These are phyloP conservation scores for Pichia sp. DNA, from an alignment of 1,139 yeast genomes.

Conservation along the genomic window DNA sequence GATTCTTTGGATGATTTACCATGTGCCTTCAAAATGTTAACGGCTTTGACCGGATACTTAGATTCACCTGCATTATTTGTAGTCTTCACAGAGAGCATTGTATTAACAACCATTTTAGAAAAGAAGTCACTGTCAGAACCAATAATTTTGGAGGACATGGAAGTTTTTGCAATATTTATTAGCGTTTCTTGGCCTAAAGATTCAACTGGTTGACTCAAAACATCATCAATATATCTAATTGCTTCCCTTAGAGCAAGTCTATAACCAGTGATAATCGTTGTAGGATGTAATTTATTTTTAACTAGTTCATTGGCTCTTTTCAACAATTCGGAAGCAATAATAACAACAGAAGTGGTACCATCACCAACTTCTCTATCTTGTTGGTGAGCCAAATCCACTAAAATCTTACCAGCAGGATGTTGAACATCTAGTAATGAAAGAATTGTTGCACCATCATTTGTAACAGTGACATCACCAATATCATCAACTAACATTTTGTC, in stretches of 20 bases:
- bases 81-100: slow-evolving; percentile 92
- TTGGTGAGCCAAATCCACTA: slow-evolving; percentile 96
- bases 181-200: slow-evolving; percentile 74
- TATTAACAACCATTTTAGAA: slow-evolving; percentile 86
- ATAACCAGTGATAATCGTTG: slow-evolving; percentile 95
- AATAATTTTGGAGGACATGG: slow-evolving; percentile 94
- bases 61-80: slow-evolving; percentile 80
- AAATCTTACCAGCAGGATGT: slow-evolving; percentile 97
- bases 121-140: slow-evolving; percentile 95
- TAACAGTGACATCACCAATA: slow-evolving; percentile 97
- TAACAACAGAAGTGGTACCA: slow-evolving; percentile 95
- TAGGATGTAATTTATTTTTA: slow-evolving; percentile 90
- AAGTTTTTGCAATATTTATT: slow-evolving; percentile 87
- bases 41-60: slow-evolving; percentile 96
- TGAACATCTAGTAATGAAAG: slow-evolving; percentile 87
- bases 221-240: slow-evolving; percentile 77
- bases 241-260: slow-evolving; percentile 92
- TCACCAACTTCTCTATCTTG: slow-evolving; percentile 99
- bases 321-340: slow-evolving; percentile 86
- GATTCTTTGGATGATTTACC: slow-evolving; percentile 91
- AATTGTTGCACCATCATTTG: slow-evolving; percentile 98
- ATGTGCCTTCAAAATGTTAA: slow-evolving; percentile 90
- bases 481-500: slow-evolving; percentile 99
- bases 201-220: slow-evolving; percentile 74
- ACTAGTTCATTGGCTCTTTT: slow-evolving; percentile 93